Base-by-base conservation (phyloP, 2,329 filamentous ascomycete genomes). In the Cercospora sp. region DNA sequence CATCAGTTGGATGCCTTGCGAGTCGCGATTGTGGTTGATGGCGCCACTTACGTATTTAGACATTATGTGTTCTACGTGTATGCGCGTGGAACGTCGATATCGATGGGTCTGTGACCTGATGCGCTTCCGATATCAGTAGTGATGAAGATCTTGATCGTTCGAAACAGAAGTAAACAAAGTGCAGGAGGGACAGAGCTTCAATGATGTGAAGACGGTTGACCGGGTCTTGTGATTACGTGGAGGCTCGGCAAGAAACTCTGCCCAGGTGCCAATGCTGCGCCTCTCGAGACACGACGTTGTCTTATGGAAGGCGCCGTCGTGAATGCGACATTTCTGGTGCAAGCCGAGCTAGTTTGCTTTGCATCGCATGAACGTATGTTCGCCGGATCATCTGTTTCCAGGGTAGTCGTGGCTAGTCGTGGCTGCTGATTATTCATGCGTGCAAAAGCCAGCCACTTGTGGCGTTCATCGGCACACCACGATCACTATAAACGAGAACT, bases 11-110 rank as follows among this genome's bases (percentile, higher is more conserved):
- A 18, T 28, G 40, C 20, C 23, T 5, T 30, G n/a, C 23, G 13
- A 53, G 40, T 33, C 20, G 60, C 42, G 20, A 31, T 18, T 33
- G 30, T 62, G 30, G 40, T 23, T 63, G 30, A 31, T 28, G 16
- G 28, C 60, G 60, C 60, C 60, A 63, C 60, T 31, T 63, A 63
- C 60, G 60, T 63, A 63, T 63, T 63, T 63, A 1, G 60, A 63
- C 60, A 63, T 63, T 26, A 18, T 63, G 45, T 20, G 36, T 3
- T 42, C 2, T 36, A 28, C n/a, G 26, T 23, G 36, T 61, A 3
- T 61, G 59, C 59, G 23, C 23, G 48, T 55, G 5, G 23, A 7
- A 9, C 10, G 23, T n/a, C 5, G 48, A 26, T 16, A 1, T 20
- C 13, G 13, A 55, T 28, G 48, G 23, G 6, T 9, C 13, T 28